Percentiles rank a stretch among this genome's conserved stretches.
Evolutionary conservation across 148 eudicot species (phyloP).

Genomic region (Oxyria digyna): DNA sequence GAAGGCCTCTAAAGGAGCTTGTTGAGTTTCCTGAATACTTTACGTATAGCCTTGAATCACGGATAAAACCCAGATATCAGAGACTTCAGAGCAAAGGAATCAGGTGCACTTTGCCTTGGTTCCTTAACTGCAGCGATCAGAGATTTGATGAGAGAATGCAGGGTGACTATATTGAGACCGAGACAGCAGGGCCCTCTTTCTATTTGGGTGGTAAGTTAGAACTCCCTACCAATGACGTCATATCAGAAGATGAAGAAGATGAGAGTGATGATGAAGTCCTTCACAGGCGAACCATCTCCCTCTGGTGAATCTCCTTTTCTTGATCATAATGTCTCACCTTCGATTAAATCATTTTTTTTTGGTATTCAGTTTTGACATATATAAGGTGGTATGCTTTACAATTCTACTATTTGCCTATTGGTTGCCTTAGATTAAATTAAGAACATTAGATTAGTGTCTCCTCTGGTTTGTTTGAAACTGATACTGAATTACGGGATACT

Average conservation of each 20-base stretch:
- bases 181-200: constrained; percentile 56
- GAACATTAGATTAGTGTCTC: neutral
- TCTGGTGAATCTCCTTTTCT: constrained; percentile 20
- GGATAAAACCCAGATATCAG: constrained; percentile 80
- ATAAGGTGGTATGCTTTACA: neutral
- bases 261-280: constrained; percentile 94
- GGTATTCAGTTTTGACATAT: neutral
- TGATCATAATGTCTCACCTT: neutral
- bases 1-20: constrained; percentile 73
- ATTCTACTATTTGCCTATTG: neutral
- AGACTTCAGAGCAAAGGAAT: constrained; percentile 61
- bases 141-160: constrained; percentile 79
- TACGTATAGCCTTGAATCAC: constrained; percentile 80
- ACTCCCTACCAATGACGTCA: constrained; percentile 48
- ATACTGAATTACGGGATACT: neutral
- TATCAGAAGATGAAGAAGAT: constrained; percentile 59
- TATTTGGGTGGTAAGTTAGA: constrained; percentile 82
- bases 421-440: neutral
- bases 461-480: neutral
- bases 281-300: constrained; percentile 76
- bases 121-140: constrained; percentile 83
- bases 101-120: constrained; percentile 63
- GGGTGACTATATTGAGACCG: constrained; percentile 51
- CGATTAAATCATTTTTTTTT: neutral
- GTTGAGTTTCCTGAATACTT: constrained; percentile 90